phyloP scores from a whole-genome alignment of 2,329 filamentous ascomycete species.

The Trichoderma oligosporum region DNA sequence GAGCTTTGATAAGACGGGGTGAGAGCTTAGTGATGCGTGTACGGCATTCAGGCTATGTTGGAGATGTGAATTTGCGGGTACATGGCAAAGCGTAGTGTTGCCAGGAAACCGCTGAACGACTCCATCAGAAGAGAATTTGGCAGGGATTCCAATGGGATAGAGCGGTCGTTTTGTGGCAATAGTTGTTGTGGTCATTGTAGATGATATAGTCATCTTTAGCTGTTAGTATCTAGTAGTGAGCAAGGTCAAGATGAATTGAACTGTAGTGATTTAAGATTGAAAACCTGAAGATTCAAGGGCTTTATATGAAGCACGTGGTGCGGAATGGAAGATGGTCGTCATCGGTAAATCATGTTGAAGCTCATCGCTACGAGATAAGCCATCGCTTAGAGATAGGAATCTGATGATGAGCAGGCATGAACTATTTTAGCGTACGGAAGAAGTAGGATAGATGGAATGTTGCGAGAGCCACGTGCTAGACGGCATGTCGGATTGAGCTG shows the following conservation, averaged over 20 bases:
- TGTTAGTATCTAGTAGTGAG: too few species aligned
- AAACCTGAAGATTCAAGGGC: not conserved
- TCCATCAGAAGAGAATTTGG: slow-evolving; percentile 22
- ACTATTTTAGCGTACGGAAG: not conserved
- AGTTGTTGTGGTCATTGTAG: not conserved
- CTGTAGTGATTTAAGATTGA: not conserved
- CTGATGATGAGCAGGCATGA: too few species aligned
- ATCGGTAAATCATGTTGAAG: not conserved
- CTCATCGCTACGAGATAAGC: not conserved
- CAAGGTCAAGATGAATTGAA: not conserved
- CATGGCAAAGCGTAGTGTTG: slow-evolving; percentile 24
- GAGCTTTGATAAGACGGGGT: slow-evolving; percentile 18
- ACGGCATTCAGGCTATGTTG: slow-evolving; percentile 18
- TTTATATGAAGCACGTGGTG: not conserved
- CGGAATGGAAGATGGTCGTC: not conserved
- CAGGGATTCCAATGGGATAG: slow-evolving; percentile 22
- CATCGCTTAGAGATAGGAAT: slow-evolving; percentile 1
- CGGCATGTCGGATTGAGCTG: not conserved
- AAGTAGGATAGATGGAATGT: not conserved
- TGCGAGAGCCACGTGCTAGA: not conserved
- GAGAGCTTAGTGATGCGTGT: slow-evolving; percentile 21
- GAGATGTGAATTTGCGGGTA: slow-evolving; percentile 18
- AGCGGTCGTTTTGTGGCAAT: slow-evolving; percentile 1
- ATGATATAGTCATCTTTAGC: not conserved
- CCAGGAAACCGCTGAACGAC: slow-evolving; percentile 21